Evolutionary conservation across 2,329 filamentous ascomycete species (phyloP), one percentile per base, ranked within the genome.

Genomic region (Fusarium sp.): DNA sequence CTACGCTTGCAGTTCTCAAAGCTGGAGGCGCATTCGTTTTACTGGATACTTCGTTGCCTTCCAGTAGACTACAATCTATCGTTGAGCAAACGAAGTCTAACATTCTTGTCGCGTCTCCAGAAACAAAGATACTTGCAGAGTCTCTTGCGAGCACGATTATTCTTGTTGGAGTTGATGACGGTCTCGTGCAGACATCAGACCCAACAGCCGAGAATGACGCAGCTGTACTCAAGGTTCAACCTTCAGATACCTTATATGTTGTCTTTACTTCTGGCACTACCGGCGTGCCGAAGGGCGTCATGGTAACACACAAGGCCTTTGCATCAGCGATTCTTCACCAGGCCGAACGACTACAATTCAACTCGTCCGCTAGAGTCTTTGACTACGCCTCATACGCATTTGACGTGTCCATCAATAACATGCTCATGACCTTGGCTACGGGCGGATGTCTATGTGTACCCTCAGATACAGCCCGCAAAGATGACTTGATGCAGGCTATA

Each of bases 381-480:
- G 58, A 62, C 26, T 62, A 57, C n/a, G 37, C 49, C 4, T 53
- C 59, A 15, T 62, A 57, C 24, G 48, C 35, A n/a, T 62, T 57
- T 17, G 49, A 44, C 19, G 24, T 50, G 22, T 37, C 47, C 3
- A 53, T 35, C 3, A 37, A 47, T 8, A 49, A 48, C 6, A 33
- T 56, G 6, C 43, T 56, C 4, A 24, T 43, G 10, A 46, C 51
- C 14, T 24, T 62, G 8, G 19, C 53, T 11, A 35, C 26, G 4
- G 59, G 59, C 14, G 53, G 43, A 2, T 62, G 59, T 32, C 30
- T 62, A 19, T 62, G 59, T n/a, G 48, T 62, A 6, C 53, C 59
- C 24, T 53, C 37, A 4, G 48, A 56, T 2, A 17, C 50, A 14
- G 39, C 56, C 15, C 59, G 59, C 8, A 48, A 48, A 35, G 45